These are phyloP conservation scores for Mesembryanthemum crystallinum DNA, from an alignment of 148 eudicot species.

Conservation along the genomic window DNA sequence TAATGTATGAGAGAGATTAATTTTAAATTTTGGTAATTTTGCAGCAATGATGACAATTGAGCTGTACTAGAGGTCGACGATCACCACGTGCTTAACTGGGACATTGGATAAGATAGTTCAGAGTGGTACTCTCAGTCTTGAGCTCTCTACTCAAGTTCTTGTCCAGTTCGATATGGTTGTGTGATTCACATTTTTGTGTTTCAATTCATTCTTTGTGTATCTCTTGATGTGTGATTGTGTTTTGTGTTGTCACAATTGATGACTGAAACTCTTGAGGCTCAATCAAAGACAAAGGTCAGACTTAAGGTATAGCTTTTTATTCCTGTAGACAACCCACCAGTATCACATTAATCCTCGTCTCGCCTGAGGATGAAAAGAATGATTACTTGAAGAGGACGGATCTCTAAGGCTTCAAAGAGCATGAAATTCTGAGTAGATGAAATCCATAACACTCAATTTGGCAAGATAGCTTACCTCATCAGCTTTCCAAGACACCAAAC, in stretches of 20 bases:
- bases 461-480: too few relatives aligned
- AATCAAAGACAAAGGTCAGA: conserved; percentile 76
- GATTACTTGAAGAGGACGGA: too few relatives aligned
- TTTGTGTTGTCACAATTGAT: conserved; percentile 55
- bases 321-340: too few relatives aligned
- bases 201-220: not conserved
- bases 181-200: not conserved
- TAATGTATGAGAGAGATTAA: too few relatives aligned
- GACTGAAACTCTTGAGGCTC: conserved; percentile 88
- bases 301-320: conserved; percentile 55
- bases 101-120: conserved; percentile 92
- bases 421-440: too few relatives aligned
- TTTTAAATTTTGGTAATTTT: too few relatives aligned
- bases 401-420: too few relatives aligned
- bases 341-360: too few relatives aligned
- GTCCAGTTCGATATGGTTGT: conserved; percentile 91
- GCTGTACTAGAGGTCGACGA: conserved; percentile 80
- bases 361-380: too few relatives aligned
- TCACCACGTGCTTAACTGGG: conserved; percentile 91
- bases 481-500: too few relatives aligned
- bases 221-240: not conserved
- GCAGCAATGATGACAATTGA: conserved; percentile 94
- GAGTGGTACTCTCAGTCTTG: conserved; percentile 65
- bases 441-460: too few relatives aligned
- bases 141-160: conserved; percentile 86